These are phyloP conservation scores for Salvia sclarea DNA, from an alignment of 305 asterid species.

Conservation along the genomic window DNA sequence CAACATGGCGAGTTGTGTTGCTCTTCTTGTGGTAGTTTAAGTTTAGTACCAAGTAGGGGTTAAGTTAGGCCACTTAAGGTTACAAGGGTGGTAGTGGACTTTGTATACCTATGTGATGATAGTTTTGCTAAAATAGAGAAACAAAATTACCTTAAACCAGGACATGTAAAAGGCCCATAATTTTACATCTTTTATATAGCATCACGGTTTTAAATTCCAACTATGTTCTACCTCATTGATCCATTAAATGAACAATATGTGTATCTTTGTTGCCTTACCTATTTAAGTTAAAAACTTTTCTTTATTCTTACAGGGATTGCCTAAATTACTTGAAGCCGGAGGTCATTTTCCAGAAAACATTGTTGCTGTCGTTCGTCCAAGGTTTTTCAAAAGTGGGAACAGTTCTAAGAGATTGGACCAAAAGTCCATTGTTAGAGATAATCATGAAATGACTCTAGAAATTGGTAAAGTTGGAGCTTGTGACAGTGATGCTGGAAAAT, in stretches of 20 bases:
- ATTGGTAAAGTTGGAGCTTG: constrained; percentile 21
- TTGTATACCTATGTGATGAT: not conserved
- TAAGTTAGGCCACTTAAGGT: not conserved
- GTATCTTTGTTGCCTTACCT: no score
- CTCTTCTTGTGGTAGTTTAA: not conserved
- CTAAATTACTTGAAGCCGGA: constrained; percentile 51
- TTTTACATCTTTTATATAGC: not conserved
- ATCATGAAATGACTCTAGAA: constrained; percentile 42
- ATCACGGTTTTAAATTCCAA: not conserved
- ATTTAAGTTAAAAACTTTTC: no score
- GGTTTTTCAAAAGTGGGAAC: constrained; percentile 32
- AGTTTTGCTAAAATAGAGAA: not conserved
- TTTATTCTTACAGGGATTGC: constrained; percentile 48
- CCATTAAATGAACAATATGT: not conserved
- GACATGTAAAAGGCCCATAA: not conserved
- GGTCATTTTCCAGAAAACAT: constrained; percentile 50
- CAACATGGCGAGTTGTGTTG: not conserved
- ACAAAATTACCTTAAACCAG: not conserved
- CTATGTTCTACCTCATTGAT: not conserved
- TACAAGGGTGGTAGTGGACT: not conserved
- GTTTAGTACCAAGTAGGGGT: not conserved
- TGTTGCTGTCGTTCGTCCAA: constrained; percentile 65
- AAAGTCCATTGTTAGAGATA: constrained; percentile 47
- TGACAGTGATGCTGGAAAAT: constrained; percentile 3
- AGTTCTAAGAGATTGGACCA: constrained; percentile 47